Evolutionary conservation across 2,329 filamentous ascomycete genomes (phyloP), one percentile per base, ranked within the genome.

Genomic region (Epichloe festucae): DNA sequence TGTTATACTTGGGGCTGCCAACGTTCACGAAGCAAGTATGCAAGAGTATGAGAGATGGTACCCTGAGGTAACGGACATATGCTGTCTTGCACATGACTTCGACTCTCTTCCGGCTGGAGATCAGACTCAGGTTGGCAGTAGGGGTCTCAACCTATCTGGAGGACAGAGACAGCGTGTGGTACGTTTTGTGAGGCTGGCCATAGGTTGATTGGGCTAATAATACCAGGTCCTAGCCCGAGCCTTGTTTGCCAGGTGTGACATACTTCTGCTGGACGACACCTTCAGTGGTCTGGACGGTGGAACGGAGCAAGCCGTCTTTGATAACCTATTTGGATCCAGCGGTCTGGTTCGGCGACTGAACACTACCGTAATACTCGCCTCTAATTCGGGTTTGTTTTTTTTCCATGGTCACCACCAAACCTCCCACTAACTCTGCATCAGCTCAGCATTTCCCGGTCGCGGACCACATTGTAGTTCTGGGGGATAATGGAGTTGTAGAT

Each of bases 161-260:
- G 55, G 61, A 23, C 53, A 63, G 50, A 43, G 58, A 6, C 60
- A 62, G 39, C 56, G 60, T 34, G 38, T 63, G 43, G 58, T 58
- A 17, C 19, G 7, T 15, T 15, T 15, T 47, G n/a, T n/a, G 27
- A 46, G 21, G 6, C 1, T n/a, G 27, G 43, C 21, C 43, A 17
- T 21, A 27, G 2, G 11, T 19, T 17, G 1, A 39, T 47, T 36
- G 11, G 31, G 42, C 42, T 44, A 44, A 44, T 11, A 10, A 21
- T 49, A 27, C 1, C 31, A 49, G 47, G 38, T 21, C 3, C 11
- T 49, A 12, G 47, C 47, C 41, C 47, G 47, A 17, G n/a, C n/a
- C 19, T 3, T 49, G 2, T 49, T 31, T 17, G 17, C 36, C 0
- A n/a, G 15, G 12, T 15, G 19, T 4, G 21, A 42, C 27, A 49